Evolutionary conservation across 192 early-diverging fungal species (phyloP).

Genomic region (Kickxella alabastrina): DNA sequence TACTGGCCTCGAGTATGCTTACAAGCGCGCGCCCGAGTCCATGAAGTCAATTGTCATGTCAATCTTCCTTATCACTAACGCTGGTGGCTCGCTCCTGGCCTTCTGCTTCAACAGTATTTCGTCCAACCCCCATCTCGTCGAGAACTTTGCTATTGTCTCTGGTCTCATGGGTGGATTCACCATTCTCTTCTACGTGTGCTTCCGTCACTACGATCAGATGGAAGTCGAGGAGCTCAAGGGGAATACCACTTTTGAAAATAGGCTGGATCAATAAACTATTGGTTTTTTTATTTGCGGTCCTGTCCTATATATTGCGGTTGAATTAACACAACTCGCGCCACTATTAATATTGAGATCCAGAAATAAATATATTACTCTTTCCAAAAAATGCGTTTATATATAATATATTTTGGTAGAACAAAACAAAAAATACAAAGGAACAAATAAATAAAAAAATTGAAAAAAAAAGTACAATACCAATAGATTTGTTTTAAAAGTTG

Average conservation of each 20-base stretch:
- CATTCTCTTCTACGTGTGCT: conserved; percentile 51
- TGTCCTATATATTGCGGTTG: background rate
- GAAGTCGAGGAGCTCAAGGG: conserved; percentile 29
- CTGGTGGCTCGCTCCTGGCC: conserved; percentile 55
- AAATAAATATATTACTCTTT: too few species aligned
- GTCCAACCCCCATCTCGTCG: conserved; percentile 56
- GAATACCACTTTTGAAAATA: conserved; percentile 18
- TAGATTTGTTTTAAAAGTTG: too few species aligned
- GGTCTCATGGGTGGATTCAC: conserved; percentile 45
- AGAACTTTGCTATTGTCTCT: conserved; percentile 62
- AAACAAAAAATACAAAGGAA: too few species aligned
- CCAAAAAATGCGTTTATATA: too few species aligned
- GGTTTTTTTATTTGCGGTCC: too few species aligned
- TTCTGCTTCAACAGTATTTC: conserved; percentile 56
- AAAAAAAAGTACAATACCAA: too few species aligned
- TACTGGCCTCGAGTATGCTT: conserved; percentile 64
- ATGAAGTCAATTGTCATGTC: conserved; percentile 66
- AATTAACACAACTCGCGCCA: too few species aligned
- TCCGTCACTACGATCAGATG: conserved; percentile 52
- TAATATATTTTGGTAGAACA: too few species aligned
- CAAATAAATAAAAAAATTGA: too few species aligned
- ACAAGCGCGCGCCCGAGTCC: conserved; percentile 56
- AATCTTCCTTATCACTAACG: conserved; percentile 56
- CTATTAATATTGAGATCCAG: too few species aligned
- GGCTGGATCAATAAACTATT: background rate